Evolutionary conservation across 176 grass and related monocot genomes (phyloP), one percentile per base, ranked within the genome.

Genomic region (Oropetium thomaeum): DNA sequence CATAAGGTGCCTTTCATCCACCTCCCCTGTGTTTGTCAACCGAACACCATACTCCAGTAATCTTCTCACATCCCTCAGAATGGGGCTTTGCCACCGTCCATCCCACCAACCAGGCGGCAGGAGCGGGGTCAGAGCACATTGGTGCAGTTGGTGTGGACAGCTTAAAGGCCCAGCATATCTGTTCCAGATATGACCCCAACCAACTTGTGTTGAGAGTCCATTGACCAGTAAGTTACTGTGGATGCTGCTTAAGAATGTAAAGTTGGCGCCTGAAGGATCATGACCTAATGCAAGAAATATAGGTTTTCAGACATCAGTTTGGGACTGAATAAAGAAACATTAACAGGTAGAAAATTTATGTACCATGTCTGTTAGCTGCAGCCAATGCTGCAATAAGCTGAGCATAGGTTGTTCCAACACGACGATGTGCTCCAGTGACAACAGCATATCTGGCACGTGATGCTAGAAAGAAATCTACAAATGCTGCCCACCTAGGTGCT

Each of bases 151-250:
- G 63, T 34, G 55, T 8, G 0, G 79, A 28, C 91, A 98, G 79
- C 91, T 98, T 33, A 88, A 60, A 17, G 84, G 63, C 1, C 91
- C 95, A 0, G 90, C 71, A 52, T 93, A 98, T 70, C 95, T 86
- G 79, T 83, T 93, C 95, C 91, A 98, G 72, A 85, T 74, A 57
- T 98, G 95, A 23, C 95, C 91, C 95, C 95, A 98, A 5, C 91
- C 88, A 43, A 85, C 78, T 81, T 94, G 95, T 17, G 82, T 92
- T 0, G 70, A 77, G 25, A 98, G 81, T 26, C 89, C 89, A 0
- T 79, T 34, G 0, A 78, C 89, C 62, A 98, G 72, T 34, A 98
- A 39, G 37, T 91, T 98, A 25, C 81, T 87, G 19, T 92, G 95
- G 83, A 98, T 68, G 43, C 90, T 92, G 83, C 90, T 93, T 48